phyloP scores from a whole-genome alignment of 2,329 filamentous ascomycete species.

The Neopestalotiopsis clavispora region DNA sequence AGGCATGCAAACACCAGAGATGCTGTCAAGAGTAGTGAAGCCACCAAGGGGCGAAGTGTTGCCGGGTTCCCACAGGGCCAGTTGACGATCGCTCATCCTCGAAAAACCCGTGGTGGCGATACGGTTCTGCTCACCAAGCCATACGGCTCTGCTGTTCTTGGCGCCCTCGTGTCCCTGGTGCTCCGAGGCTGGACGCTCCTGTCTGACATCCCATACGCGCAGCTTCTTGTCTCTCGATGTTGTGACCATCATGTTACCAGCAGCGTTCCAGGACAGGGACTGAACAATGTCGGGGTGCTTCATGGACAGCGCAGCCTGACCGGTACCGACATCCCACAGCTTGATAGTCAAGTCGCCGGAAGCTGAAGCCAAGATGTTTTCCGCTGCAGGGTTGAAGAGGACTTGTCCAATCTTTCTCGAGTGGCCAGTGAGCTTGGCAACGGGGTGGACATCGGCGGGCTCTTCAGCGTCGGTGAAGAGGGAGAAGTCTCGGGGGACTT shows the following conservation, averaged over 20 bases:
- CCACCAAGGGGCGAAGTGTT: conserved; percentile 85
- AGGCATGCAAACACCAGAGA: conserved; percentile 97
- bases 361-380: conserved; percentile 92
- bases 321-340: conserved; percentile 89
- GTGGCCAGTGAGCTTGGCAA: conserved; percentile 84
- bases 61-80: conserved; percentile 94
- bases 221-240: conserved; percentile 98
- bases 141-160: conserved; percentile 96
- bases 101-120: conserved; percentile 97
- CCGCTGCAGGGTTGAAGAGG: conserved; percentile 94
- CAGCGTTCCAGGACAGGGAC: conserved; percentile 93
- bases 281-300: conserved; percentile 93
- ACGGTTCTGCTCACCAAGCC: conserved; percentile 96
- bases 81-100: conserved; percentile 95
- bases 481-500: conserved; percentile 87
- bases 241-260: conserved; percentile 84
- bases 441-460: conserved; percentile 78
- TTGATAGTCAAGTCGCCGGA: conserved; percentile 96
- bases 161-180: conserved; percentile 85
- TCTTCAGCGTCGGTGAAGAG: conserved; percentile 86
- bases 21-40: conserved; percentile 89
- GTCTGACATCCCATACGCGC: conserved; percentile 94
- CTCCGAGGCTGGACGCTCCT: conserved; percentile 87
- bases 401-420: conserved; percentile 97
- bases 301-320: conserved; percentile 74